Evolutionary conservation across 192 early-diverging fungal genomes (phyloP), one percentile per base, ranked within the genome.

Genomic region (Gamsiella multidivaricata): DNA sequence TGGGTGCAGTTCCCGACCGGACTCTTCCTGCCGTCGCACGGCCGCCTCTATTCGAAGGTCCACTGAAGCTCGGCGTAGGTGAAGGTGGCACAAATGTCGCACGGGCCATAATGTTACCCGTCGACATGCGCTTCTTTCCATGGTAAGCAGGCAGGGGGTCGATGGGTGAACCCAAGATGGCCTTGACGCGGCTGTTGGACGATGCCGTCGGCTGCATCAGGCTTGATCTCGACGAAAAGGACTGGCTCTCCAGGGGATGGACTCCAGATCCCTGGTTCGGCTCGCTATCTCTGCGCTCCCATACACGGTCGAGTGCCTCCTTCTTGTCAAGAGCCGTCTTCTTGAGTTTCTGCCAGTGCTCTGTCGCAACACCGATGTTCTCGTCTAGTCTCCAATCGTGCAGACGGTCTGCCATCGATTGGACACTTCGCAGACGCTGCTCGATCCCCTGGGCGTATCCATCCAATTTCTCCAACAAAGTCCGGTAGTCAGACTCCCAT

Each of bases 261-360:
- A 69, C 51, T 28, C 61, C 45, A 26, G 54, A 43, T 2, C 60
- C 52, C 7, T 47, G 51, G 49, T 43, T 49, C 25, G 56, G 17
- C 17, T 47, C 53, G 10, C 18, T 10, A 14, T 46, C 64, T 15
- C 59, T 31, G 20, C 45, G 41, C 23, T 42, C 58, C 72, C 64
- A 61, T 26, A 66, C 26, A 43, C 72, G 71, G 8, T 78, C 61
- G 20, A 88, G 57, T 32, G 82, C 80, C 20, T 80, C 55, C 65
- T 72, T 83, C 61, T 83, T 85, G 39, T 81, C 76, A 3, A 69
- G 39, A 10, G 84, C 83, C n/a, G 66, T 43, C 29, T 47, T 61
- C 64, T 84, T 81, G 12, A 87, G 61, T 23, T 82, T 65, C n/a
- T 59, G 47, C 87, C 87, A 88, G 43, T 81, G 71, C 54, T 87